These are phyloP conservation scores for Fusarium algeriense DNA, from an alignment of 2,329 filamentous ascomycete species.

Conservation along the genomic window DNA sequence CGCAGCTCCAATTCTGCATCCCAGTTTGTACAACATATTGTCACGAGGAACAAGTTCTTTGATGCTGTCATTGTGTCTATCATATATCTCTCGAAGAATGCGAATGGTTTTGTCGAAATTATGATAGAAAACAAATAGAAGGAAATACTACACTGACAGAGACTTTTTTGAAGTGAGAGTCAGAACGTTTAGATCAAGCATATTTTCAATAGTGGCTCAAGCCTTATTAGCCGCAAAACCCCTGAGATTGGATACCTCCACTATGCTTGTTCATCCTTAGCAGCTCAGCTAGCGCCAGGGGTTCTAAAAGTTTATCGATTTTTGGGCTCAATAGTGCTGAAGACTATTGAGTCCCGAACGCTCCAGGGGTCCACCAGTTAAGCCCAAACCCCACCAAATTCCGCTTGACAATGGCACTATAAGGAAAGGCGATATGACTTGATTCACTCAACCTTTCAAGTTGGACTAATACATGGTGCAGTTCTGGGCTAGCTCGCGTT, in stretches of 20 bases:
- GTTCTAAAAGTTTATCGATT: neutral
- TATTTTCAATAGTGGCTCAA: neutral
- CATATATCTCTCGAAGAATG: neutral
- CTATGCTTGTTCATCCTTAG: neutral
- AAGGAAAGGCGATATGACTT: neutral
- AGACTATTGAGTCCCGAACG: neutral
- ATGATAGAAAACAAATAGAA: neutral
- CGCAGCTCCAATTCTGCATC: neutral
- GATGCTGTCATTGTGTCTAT: neutral
- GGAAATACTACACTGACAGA: rapidly evolving
- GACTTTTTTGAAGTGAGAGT: neutral
- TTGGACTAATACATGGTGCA: rapidly evolving
- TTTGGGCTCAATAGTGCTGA: neutral
- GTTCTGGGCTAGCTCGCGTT: rapidly evolving
- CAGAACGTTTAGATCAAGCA: neutral
- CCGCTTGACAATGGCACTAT: neutral
- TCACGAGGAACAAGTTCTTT: neutral
- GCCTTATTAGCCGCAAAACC: neutral
- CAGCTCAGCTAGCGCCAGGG: neutral
- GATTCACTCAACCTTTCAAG: neutral
- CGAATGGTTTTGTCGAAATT: neutral
- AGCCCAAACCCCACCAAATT: neutral
- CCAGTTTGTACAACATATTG: neutral
- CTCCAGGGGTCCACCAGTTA: neutral
- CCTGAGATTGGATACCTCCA: neutral